phyloP scores from a whole-genome alignment of 176 grass and related monocot species.

The Oryza nivara region DNA sequence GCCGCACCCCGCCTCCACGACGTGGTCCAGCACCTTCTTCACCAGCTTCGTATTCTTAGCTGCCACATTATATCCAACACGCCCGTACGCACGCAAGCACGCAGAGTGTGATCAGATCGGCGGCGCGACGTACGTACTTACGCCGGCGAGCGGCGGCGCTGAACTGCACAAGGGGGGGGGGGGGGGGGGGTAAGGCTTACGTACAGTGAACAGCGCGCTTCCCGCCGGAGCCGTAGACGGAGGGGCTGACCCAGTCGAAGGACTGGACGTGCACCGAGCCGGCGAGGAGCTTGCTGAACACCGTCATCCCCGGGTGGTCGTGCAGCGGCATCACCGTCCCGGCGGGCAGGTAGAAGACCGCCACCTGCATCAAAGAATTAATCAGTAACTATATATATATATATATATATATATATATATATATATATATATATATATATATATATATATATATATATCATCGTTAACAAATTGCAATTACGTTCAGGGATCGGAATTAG shows the following conservation, averaged over 20 bases:
- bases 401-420: too few relatives aligned
- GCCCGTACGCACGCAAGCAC: too few relatives aligned
- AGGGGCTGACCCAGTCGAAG: conserved; percentile 62
- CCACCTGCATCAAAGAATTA: conserved; percentile 47
- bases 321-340: conserved; percentile 71
- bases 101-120: neutral
- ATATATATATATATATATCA: too few relatives aligned
- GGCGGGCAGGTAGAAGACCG: conserved; percentile 65
- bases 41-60: conserved; percentile 9
- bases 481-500: too few relatives aligned
- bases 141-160: neutral
- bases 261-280: conserved; percentile 71
- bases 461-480: too few relatives aligned
- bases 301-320: conserved; percentile 84
- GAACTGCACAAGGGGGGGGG: neutral
- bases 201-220: neutral
- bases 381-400: too few relatives aligned
- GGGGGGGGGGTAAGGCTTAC: neutral
- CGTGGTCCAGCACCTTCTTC: conserved; percentile 42
- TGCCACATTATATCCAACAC: too few relatives aligned
- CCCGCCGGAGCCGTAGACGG: neutral
- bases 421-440: too few relatives aligned
- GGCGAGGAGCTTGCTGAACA: conserved; percentile 77
- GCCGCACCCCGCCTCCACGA: conserved; percentile 28
- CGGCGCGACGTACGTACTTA: too few relatives aligned